phyloP scores from a whole-genome alignment of 2,329 filamentous ascomycete species.

The Cercospora sp. region DNA sequence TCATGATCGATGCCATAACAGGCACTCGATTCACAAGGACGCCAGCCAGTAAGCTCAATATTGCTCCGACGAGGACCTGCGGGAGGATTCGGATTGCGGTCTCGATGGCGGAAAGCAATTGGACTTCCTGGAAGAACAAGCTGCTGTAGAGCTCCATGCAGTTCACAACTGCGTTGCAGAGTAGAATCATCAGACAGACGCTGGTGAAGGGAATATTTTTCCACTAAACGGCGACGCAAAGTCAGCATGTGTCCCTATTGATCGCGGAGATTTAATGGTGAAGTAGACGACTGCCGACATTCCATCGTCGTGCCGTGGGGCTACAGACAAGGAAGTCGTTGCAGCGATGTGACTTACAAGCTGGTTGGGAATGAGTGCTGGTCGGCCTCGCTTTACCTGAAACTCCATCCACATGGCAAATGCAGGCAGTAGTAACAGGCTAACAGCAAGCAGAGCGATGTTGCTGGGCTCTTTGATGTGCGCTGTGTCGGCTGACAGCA shows the following conservation, averaged over 20 bases:
- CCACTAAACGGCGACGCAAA: slow-evolving; percentile 45
- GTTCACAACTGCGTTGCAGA: slow-evolving; percentile 44
- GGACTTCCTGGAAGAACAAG: slow-evolving; percentile 32
- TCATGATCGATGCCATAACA: slow-evolving; percentile 20
- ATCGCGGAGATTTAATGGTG: neutral
- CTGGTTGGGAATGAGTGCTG: slow-evolving; percentile 63
- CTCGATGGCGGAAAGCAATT: slow-evolving; percentile 25
- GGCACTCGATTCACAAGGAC: slow-evolving; percentile 27
- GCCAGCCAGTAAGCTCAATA: slow-evolving; percentile 40
- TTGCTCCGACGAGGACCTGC: slow-evolving; percentile 49
- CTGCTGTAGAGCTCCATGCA: slow-evolving; percentile 35
- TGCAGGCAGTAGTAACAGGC: slow-evolving; percentile 46
- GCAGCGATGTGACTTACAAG: slow-evolving; percentile 36
- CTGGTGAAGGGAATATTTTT: slow-evolving; percentile 56
- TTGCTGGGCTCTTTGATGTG: slow-evolving; percentile 25
- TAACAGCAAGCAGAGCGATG: slow-evolving; percentile 48
- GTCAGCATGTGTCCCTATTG: neutral
- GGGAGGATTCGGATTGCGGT: slow-evolving; percentile 47
- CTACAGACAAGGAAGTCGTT: neutral
- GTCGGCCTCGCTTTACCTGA: slow-evolving; percentile 48
- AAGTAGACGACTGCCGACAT: neutral
- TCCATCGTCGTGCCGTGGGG: neutral
- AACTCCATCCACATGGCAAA: slow-evolving; percentile 59
- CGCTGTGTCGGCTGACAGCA: slow-evolving; percentile 26
- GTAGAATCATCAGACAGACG: slow-evolving; percentile 52